Evolutionary conservation across 2,329 filamentous ascomycete species (phyloP).

Genomic region (Curvularia verruculosa): DNA sequence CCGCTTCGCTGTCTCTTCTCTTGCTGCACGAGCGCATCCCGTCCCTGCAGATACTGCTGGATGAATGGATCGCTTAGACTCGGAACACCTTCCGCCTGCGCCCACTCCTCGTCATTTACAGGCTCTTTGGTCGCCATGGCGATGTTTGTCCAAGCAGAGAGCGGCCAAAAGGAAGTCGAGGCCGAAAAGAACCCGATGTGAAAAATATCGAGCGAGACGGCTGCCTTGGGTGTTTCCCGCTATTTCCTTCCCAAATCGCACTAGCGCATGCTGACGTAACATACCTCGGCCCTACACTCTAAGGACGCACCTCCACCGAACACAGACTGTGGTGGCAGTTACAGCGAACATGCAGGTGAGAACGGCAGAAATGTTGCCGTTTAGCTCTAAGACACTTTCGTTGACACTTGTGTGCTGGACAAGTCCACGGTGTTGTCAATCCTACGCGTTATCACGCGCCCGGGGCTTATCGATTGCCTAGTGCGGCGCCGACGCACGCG

Average conservation of each 20-base stretch:
- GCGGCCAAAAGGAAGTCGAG: background rate
- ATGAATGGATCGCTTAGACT: slow-evolving; percentile 72
- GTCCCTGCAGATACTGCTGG: slow-evolving; percentile 78
- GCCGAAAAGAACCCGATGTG: background rate
- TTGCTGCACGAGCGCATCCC: slow-evolving; percentile 75
- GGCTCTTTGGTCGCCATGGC: slow-evolving; percentile 31
- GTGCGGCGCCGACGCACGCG: slow-evolving; percentile 19
- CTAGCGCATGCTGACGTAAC: slow-evolving; percentile 33
- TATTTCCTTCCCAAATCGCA: slow-evolving; percentile 27
- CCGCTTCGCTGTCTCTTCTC: slow-evolving; percentile 85
- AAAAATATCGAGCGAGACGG: slow-evolving; percentile 6
- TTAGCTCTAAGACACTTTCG: background rate
- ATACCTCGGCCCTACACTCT: slow-evolving; percentile 5
- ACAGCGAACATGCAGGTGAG: background rate
- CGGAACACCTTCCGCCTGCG: slow-evolving; percentile 50
- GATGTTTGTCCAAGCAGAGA: background rate
- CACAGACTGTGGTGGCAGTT: background rate
- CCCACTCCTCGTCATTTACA: slow-evolving; percentile 48
- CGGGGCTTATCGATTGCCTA: slow-evolving; percentile 32
- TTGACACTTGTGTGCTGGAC: background rate
- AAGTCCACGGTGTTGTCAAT: slow-evolving; percentile 1
- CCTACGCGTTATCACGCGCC: slow-evolving; percentile 22
- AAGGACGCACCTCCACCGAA: slow-evolving; percentile 1
- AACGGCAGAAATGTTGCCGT: background rate
- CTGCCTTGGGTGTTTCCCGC: slow-evolving; percentile 26